Evolutionary conservation across 306 rosid species (phyloP).

Genomic region (Carpinus fangiana): DNA sequence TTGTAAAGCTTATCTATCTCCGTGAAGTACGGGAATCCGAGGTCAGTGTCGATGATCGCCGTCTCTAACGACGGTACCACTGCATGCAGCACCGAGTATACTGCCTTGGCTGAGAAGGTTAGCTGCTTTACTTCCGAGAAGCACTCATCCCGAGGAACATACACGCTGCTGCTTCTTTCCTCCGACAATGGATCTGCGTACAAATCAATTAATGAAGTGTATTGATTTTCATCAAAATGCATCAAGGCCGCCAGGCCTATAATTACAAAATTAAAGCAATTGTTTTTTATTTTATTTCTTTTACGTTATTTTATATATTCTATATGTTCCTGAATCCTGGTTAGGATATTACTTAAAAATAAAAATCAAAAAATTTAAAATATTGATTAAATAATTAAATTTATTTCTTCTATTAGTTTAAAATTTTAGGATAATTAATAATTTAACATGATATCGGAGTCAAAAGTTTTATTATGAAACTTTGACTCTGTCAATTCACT

Average conservation of each 20-base stretch:
- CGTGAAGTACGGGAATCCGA: conserved; percentile 52
- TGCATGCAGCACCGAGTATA: conserved; percentile 45
- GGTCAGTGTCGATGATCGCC: conserved; percentile 21
- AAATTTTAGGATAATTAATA: too few relatives aligned
- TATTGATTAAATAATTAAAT: too few relatives aligned
- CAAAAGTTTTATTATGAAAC: too few relatives aligned
- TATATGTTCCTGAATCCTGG: too few relatives aligned
- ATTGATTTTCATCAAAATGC: not conserved
- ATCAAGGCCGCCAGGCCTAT: too few relatives aligned
- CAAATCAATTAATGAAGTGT: too few relatives aligned
- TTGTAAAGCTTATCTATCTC: conserved; percentile 55
- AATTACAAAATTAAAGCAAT: not conserved
- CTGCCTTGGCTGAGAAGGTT: conserved; percentile 36
- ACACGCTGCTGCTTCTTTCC: conserved; percentile 37
- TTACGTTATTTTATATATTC: too few relatives aligned
- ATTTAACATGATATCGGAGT: too few relatives aligned
- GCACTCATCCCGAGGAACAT: conserved; percentile 72
- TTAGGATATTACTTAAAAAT: too few relatives aligned
- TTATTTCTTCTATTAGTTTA: too few relatives aligned
- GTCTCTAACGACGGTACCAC: conserved; percentile 44
- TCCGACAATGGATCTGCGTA: conserved; percentile 50
- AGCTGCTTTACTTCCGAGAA: conserved; percentile 58
- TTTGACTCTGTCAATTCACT: too few relatives aligned
- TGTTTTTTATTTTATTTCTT: not conserved
- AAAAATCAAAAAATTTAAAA: too few relatives aligned